phyloP scores from a whole-genome alignment of 192 early-diverging fungal genomes.

The Entomortierella parvispora region DNA sequence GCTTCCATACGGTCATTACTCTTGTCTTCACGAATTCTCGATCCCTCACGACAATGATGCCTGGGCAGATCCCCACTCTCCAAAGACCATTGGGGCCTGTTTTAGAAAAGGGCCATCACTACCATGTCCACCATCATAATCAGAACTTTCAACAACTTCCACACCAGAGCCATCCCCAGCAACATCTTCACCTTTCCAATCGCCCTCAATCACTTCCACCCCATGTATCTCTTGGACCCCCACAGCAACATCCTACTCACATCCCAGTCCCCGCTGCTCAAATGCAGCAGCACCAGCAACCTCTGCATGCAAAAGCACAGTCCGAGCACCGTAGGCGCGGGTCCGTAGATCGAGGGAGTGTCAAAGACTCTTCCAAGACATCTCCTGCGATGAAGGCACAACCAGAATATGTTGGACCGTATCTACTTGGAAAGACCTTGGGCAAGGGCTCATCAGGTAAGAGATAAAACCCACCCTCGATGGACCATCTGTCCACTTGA shows the following conservation, averaged over 20 bases:
- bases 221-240: not conserved
- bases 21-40: not conserved
- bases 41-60: not conserved
- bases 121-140: conserved; percentile 2
- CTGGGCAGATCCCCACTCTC: not conserved
- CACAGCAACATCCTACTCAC: not conserved
- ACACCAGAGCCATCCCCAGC: conserved; percentile 5
- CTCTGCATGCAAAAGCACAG: conserved; percentile 16
- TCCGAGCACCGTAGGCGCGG: conserved; percentile 6
- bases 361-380: conserved; percentile 18
- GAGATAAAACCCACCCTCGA: not conserved
- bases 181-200: conserved; percentile 1
- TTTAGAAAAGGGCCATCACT: conserved; percentile 14
- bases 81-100: conserved; percentile 9
- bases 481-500: not conserved
- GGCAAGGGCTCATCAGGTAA: conserved; percentile 67
- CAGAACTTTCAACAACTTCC: not conserved
- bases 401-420: conserved; percentile 57
- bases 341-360: conserved; percentile 16
- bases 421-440: conserved; percentile 57
- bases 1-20: not conserved
- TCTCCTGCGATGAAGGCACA: conserved; percentile 1
- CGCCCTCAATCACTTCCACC: not conserved
- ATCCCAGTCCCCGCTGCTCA: not conserved
- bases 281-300: conserved; percentile 5